Evolutionary conservation across 1,284 basidiomycete species (phyloP), one percentile per base, ranked within the genome.

Genomic region (Anthracocystis walkeri): DNA sequence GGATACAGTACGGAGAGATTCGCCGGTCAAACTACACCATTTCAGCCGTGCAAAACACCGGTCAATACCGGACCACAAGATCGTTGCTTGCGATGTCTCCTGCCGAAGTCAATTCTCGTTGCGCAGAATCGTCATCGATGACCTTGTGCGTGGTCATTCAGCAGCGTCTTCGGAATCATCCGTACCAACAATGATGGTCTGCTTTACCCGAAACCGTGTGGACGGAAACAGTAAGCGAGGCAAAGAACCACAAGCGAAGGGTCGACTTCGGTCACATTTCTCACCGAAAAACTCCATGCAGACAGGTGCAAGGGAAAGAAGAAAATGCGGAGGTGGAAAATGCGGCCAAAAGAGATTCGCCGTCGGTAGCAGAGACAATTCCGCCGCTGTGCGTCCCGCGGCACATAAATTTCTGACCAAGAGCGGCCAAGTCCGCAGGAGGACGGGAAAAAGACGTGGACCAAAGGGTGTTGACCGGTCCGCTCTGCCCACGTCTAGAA

Each of bases 161-260:
- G 33, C 27, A 31, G 23, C 35, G 21, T 14, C 50, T 5, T 25
- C 50, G 50, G 50, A 52, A 52, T 52, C 50, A 52, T 52, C 50
- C 50, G 50, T 21, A 18, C 18, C 10, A 12, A 31, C 35, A 18
- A 23, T 11, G 23, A 4, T 40, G 38, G 14, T 40, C 11, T 40
- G 7, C 41, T 21, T 42, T 42, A 21, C 8, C 41, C 16, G 41
- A 42, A 42, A n/a, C 7, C 41, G 16, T 21, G 33, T 33, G 33
- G 33, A 33, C 33, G 33, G 33, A 33, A 29, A 29, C 29, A 29
- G 33, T 10, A 33, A 33, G 33, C 33, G 33, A 33, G 11, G 33
- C 33, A 29, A 8, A 5, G 29, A 29, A 29, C 4, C 29, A 29
- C 29, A 29, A 29, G 29, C 29, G 29, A 29, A 29, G 29, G 29